A percentile compares a stretch with the other conserved stretches of the same genome.
phyloP scores from a whole-genome alignment of 164 flowering plant species.

The Berberis thunbergii region DNA sequence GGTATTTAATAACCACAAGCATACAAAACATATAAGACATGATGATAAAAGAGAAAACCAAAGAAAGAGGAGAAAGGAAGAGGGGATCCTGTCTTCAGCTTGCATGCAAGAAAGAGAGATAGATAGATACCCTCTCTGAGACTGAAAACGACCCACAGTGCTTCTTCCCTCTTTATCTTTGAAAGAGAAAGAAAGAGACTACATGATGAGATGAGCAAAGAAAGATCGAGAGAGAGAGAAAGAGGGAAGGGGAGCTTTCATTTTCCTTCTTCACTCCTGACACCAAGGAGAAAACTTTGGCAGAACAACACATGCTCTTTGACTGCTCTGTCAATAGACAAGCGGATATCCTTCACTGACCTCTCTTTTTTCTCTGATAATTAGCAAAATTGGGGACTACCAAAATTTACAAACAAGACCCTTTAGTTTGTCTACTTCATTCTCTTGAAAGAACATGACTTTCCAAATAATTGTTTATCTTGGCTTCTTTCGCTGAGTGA shows the following conservation, averaged over 20 bases:
- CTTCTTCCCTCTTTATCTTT: neutral
- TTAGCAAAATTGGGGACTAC: too few species aligned
- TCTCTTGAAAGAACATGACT: too few species aligned
- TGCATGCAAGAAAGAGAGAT: neutral
- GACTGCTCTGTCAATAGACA: constrained; percentile 1
- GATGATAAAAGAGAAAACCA: too few species aligned
- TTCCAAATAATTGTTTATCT: too few species aligned
- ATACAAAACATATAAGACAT: too few species aligned
- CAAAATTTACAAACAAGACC: too few species aligned
- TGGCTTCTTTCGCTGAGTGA: too few species aligned
- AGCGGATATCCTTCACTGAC: neutral
- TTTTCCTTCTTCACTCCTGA: neutral
- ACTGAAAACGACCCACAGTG: neutral
- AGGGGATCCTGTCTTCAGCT: too few species aligned
- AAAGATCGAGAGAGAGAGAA: neutral
- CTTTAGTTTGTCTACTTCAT: too few species aligned
- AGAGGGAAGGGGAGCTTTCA: neutral
- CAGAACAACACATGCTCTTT: neutral
- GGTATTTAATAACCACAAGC: too few species aligned
- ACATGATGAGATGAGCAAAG: neutral
- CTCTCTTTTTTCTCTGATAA: too few species aligned
- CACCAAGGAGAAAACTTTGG: neutral
- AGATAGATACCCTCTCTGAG: neutral
- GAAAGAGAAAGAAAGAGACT: neutral
- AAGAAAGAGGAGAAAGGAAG: too few species aligned